Evolutionary conservation across 2,329 filamentous ascomycete species (phyloP).

Genomic region (Teratosphaeria gauchensis): DNA sequence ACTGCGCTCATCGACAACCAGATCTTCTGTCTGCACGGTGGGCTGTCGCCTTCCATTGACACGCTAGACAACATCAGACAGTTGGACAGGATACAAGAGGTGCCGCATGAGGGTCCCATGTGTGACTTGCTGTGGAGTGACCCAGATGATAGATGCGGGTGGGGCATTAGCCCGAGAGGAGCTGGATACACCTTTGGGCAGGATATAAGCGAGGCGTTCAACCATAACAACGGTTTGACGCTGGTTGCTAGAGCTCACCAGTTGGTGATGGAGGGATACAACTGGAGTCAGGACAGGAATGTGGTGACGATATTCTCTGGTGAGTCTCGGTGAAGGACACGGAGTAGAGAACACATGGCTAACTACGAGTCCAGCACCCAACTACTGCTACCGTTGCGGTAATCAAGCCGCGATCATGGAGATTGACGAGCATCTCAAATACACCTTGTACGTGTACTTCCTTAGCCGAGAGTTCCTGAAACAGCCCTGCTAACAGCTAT

Average conservation of each 20-base stretch:
- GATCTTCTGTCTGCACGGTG: conserved; percentile 97
- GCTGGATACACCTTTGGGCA: conserved; percentile 65
- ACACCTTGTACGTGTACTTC: conserved; percentile 77
- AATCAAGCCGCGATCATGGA: conserved; percentile 99
- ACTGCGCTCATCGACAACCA: conserved; percentile 98
- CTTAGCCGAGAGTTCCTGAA: conserved; percentile 8
- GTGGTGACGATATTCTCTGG: conserved; percentile 98
- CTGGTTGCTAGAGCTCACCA: conserved; percentile 94
- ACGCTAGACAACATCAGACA: conserved; percentile 92
- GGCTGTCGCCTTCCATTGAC: conserved; percentile 90
- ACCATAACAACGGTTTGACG: conserved; percentile 96
- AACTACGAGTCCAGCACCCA: conserved; percentile 35
- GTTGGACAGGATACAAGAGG: conserved; percentile 93
- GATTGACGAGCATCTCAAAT: conserved; percentile 98
- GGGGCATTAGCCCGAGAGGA: conserved; percentile 57
- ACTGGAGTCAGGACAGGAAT: conserved; percentile 97
- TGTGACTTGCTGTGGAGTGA: conserved; percentile 97
- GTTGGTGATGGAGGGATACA: conserved; percentile 98
- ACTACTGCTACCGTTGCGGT: conserved; percentile 96
- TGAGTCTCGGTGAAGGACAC: conserved; percentile 34
- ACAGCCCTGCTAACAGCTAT: conserved; percentile 1
- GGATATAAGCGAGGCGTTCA: conserved; percentile 97
- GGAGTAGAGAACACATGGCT: background rate
- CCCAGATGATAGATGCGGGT: conserved; percentile 78
- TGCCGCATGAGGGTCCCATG: conserved; percentile 96